Evolutionary conservation across 495 filamentous ascomycete species (phyloP), one percentile per base, ranked within the genome.

Genomic region (Clohesyomyces aquaticus): DNA sequence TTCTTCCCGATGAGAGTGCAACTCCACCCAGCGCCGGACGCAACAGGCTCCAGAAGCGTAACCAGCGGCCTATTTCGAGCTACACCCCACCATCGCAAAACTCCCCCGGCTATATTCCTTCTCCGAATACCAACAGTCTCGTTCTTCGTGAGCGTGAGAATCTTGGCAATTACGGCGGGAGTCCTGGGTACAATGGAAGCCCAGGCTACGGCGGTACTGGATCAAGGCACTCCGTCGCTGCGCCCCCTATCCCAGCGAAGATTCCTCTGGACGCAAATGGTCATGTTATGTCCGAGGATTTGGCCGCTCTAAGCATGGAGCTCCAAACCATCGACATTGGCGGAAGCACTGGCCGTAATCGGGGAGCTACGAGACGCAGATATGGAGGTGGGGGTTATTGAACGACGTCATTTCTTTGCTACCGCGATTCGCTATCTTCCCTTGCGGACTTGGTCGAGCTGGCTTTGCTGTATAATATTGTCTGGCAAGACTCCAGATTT

Each of bases 261-360:
- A 79, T 93, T 4, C 88, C 91, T 3, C 76, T 90, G 3, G 77
- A 69, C 67, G 68, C 59, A 59, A 65, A 66, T 70, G 22, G 69
- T 55, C 38, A 75, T 73, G 28, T n/a, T 1, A 1, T 27, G 22
- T 76, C 76, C 42, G 77, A 75, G 47, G 77, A 79, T 72, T 85
- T 80, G 79, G 80, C 75, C 73, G 85, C 89, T 9, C 75, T 96
- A 56, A 88, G 90, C 71, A 83, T 91, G 58, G 91, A 96, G 75
- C 80, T 96, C 75, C 85, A 83, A 62, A 84, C 80, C 27, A 96
- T 96, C 65, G 90, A 96, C 75, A 88, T 96, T 61, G 91, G 91
- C n/a, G 68, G 64, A 11, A 51, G 51, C 28, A 45, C 55, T 16
- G 58, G 58, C 8, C 38, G 65, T n/a, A 35, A 23, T 41, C 29